A percentile compares a stretch with the other conserved stretches of the same genome.
Evolutionary conservation across 2,329 filamentous ascomycete genomes (phyloP).

Genomic region (Calonectria hawksworthii): DNA sequence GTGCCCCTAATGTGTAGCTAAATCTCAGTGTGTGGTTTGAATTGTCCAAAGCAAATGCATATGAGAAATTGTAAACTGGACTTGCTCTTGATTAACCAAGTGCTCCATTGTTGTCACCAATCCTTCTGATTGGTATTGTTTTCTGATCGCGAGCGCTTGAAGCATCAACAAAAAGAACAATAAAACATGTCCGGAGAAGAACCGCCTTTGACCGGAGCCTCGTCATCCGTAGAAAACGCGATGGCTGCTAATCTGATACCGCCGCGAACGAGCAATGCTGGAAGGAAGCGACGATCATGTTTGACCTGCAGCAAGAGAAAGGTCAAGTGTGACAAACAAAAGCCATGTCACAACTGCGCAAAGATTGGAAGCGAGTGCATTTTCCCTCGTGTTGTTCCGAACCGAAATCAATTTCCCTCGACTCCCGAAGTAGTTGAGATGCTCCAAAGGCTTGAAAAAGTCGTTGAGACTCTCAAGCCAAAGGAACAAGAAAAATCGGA

Average conservation of each 20-base stretch:
- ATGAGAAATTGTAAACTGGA: background rate
- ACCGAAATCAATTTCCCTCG: background rate
- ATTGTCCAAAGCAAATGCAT: background rate
- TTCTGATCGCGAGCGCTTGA: background rate
- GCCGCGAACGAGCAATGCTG: background rate
- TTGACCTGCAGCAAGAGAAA: constrained; percentile 18
- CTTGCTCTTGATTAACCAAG: background rate
- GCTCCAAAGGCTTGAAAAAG: constrained; percentile 18
- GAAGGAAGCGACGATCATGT: background rate
- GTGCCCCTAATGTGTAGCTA: background rate
- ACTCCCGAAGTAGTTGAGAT: constrained; percentile 21
- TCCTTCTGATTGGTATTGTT: background rate
- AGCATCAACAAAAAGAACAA: background rate
- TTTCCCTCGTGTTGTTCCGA: constrained; percentile 4
- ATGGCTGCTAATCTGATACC: background rate
- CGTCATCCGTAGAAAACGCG: background rate
- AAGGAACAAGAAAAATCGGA: background rate
- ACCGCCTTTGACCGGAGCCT: background rate
- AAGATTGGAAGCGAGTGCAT: constrained; percentile 26
- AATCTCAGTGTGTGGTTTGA: background rate
- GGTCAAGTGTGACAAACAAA: constrained; percentile 25
- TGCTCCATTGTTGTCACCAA: background rate
- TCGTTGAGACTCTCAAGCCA: constrained; percentile 17
- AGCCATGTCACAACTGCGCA: constrained; percentile 23
- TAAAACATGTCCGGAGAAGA: background rate